These are phyloP conservation scores for Cordyceps cateniannulata DNA, from an alignment of 2,329 filamentous ascomycete species.

Conservation along the genomic window DNA sequence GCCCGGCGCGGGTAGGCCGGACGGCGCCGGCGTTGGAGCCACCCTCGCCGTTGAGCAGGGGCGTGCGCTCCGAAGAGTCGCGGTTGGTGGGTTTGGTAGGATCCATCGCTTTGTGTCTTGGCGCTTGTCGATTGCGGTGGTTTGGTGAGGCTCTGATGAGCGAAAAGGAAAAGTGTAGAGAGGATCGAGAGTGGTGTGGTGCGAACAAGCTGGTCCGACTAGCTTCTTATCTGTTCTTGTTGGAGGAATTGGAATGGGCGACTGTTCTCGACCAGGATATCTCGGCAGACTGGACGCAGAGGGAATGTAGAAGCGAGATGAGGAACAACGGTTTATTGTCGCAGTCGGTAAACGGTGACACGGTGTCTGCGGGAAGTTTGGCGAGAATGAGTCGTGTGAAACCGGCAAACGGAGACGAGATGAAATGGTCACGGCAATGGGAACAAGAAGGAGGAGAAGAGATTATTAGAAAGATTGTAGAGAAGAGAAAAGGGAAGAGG, in stretches of 20 bases:
- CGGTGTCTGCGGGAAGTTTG: background rate
- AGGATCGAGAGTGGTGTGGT: background rate
- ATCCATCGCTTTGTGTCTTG: conserved; percentile 20
- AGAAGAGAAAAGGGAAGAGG: background rate
- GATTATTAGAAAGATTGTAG: background rate
- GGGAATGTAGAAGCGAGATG: background rate
- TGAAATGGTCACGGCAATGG: background rate
- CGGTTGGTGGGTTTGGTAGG: conserved; percentile 24
- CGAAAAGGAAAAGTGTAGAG: background rate
- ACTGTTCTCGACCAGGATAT: background rate
- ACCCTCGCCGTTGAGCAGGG: conserved; percentile 33
- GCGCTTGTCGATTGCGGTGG: background rate
- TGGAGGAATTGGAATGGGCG: background rate
- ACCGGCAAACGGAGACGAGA: background rate
- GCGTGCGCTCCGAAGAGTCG: conserved; percentile 32
- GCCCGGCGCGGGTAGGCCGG: background rate
- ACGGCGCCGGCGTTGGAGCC: background rate
- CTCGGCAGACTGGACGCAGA: background rate
- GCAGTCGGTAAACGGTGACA: background rate
- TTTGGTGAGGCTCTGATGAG: background rate
- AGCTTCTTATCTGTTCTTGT: background rate
- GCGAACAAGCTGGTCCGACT: background rate
- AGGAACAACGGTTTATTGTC: background rate
- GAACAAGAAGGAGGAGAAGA: background rate
- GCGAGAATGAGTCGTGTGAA: background rate